Evolutionary conservation across 768 basidiomycete genomes (phyloP).

Genomic region (Serendipita vermifera): DNA sequence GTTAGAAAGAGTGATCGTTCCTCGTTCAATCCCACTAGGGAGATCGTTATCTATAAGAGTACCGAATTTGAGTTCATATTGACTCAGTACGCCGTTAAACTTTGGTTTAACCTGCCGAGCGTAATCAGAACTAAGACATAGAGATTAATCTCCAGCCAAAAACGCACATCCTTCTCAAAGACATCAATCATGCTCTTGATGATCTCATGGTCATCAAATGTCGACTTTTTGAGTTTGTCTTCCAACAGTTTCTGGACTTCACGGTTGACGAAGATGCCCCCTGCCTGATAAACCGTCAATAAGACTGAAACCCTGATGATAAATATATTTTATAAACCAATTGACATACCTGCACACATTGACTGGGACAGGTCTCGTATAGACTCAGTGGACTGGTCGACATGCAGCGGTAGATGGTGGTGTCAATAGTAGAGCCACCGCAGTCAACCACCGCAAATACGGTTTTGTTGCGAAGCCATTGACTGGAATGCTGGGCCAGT

Average conservation of each 20-base stretch:
- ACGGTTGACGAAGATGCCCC: background rate
- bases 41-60: background rate
- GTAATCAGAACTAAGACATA: background rate
- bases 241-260: background rate
- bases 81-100: background rate
- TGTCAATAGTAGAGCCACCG: slow-evolving; percentile 9
- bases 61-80: background rate
- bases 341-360: slow-evolving; percentile 6
- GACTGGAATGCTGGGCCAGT: background rate
- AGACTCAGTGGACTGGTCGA: background rate
- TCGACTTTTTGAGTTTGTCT: background rate
- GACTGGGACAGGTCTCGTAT: background rate
- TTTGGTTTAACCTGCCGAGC: background rate
- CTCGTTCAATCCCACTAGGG: background rate
- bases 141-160: background rate
- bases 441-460: slow-evolving; percentile 5
- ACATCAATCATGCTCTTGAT: background rate
- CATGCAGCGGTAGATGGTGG: background rate
- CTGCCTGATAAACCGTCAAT: background rate
- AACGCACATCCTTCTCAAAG: background rate
- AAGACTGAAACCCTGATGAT: background rate
- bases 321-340: background rate
- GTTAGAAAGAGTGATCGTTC: background rate
- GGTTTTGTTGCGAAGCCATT: background rate
- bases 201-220: background rate